A percentile compares a stretch with the other conserved stretches of the same genome.
phyloP scores from a whole-genome alignment of 2,329 filamentous ascomycete genomes.

The Botryotinia calthae region DNA sequence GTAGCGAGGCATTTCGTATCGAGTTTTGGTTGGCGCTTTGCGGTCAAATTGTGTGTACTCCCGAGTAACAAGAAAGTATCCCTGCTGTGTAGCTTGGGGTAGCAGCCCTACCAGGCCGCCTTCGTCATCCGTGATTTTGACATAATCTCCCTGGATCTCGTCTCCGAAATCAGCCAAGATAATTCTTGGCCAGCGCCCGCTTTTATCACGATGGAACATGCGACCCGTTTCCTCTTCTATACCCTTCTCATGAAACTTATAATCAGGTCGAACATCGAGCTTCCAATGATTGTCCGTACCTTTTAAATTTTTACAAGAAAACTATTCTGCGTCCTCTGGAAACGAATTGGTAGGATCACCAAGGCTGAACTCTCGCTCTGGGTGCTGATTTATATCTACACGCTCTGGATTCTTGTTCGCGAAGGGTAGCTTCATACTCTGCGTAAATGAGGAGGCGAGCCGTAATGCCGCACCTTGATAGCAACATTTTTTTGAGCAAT shows the following conservation, averaged over 20 bases:
- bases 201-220: neutral
- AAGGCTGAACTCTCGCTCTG: neutral
- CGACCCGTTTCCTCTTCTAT: neutral
- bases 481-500: neutral
- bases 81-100: neutral
- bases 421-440: neutral
- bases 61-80: neutral
- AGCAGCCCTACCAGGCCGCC: neutral
- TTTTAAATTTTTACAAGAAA: neutral
- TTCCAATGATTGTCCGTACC: neutral
- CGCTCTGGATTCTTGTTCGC: neutral
- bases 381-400: neutral
- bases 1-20: neutral
- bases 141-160: neutral
- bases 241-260: neutral
- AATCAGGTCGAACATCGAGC: neutral
- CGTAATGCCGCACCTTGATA: neutral
- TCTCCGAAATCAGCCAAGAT: neutral
- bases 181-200: neutral
- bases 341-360: neutral
- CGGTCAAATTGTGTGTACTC: neutral
- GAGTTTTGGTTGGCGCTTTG: too few relatives aligned
- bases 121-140: neutral
- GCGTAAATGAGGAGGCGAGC: neutral
- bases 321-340: neutral